These are phyloP conservation scores for Anastatica hierochuntica DNA, from an alignment of 345 rosid species.

Conservation along the genomic window DNA sequence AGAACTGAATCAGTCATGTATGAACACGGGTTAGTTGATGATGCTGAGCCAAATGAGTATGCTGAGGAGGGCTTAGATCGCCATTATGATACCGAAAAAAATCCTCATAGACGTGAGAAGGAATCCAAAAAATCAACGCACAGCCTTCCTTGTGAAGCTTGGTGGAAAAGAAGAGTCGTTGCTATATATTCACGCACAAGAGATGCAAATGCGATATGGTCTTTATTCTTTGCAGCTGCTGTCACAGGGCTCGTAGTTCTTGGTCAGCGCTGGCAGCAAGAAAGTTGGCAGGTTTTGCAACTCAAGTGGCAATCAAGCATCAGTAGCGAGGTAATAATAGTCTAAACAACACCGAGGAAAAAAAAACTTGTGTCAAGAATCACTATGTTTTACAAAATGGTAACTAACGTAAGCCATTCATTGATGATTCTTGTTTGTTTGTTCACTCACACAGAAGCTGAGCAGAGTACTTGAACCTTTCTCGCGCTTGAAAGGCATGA, in stretches of 20 bases:
- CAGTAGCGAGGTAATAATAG: constrained; percentile 48
- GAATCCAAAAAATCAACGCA: neutral
- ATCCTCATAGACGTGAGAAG: constrained; percentile 29
- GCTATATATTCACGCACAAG: constrained; percentile 62
- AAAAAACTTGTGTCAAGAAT: neutral
- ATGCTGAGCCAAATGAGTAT: constrained; percentile 33
- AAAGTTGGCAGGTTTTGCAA: constrained; percentile 83
- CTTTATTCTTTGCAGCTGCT: constrained; percentile 85
- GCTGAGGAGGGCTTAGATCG: constrained; percentile 26
- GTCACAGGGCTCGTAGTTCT: constrained; percentile 87
- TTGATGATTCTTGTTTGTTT: constrained; percentile 2
- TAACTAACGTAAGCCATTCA: neutral
- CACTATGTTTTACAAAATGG: neutral
- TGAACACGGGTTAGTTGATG: constrained; percentile 24
- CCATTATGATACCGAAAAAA: constrained; percentile 28
- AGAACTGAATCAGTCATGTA: constrained; percentile 45
- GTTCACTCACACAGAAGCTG: constrained; percentile 38
- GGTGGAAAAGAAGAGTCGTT: constrained; percentile 92
- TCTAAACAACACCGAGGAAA: neutral
- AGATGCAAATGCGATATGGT: constrained; percentile 88
- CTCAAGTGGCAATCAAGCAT: constrained; percentile 66
- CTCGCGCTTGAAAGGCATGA: constrained; percentile 63
- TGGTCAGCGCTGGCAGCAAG: constrained; percentile 93
- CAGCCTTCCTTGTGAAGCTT: constrained; percentile 64
- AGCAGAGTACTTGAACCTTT: constrained; percentile 62